Evolutionary conservation across 2,329 filamentous ascomycete species (phyloP), one percentile per base, ranked within the genome.

Genomic region (Ophiocordyceps camponoti-rufipedis): DNA sequence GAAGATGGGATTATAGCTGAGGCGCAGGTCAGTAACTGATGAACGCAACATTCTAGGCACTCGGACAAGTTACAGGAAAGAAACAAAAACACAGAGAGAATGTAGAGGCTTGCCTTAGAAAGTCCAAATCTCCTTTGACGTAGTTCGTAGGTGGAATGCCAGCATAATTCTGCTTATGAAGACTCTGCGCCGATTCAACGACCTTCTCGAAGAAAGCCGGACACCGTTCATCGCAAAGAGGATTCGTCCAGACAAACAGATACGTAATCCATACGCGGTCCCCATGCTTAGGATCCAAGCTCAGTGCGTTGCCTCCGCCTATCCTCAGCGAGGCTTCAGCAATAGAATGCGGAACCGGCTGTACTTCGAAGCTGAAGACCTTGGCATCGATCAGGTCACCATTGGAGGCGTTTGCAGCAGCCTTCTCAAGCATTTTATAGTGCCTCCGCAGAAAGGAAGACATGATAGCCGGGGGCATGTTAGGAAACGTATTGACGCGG

Each of bases 181-280:
- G 10, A 4, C 48, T 44, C 42, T 50, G 51, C 12, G 47, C 39
- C 7, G 35, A 23, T 5, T 49, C 39, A n/a, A 51, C 45, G 9
- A 45, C n/a, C 13, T 44, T 42, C 12, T 18, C 29, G 12, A 53
- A 28, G 23, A 45, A 53, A 5, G 44, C 11, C 1, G 48, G 48
- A 31, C 52, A 54, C 11, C 28, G 10, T 1, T 42, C 23, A 43
- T 58, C 56, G 18, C 51, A 54, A 10, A 48, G 13, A 1, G 45
- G 43, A 18, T 46, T 51, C 3, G 52, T 33, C 56, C 57, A 58
- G 8, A 54, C 50, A 12, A 54, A 40, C 9, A 55, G 56, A 53
- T 59, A 62, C 31, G 55, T 52, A 45, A 57, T 52, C 64, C 55
- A 59, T 13, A 58, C 48, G 8, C 53, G 51, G 42, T 58, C 56